Percentiles rank a stretch among this genome's conserved stretches.
These are phyloP conservation scores for Graphiopsis chlorocephala DNA, from an alignment of 2,329 filamentous ascomycete genomes.

Conservation along the genomic window DNA sequence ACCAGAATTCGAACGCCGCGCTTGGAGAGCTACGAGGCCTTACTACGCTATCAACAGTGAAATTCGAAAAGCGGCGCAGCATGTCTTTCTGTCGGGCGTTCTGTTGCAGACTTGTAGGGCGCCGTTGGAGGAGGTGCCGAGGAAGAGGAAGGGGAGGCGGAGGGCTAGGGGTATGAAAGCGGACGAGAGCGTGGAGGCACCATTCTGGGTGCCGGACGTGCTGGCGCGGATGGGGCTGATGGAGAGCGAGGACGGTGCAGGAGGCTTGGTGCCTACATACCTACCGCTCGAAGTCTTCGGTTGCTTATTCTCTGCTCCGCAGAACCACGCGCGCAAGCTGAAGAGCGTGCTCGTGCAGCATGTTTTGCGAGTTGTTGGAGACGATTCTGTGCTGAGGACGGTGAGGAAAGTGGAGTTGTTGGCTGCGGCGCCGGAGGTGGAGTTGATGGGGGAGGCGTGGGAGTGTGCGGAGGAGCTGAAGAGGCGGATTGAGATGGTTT, in stretches of 20 bases:
- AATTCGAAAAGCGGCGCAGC: neutral
- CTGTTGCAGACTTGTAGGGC: neutral
- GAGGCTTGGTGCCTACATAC: neutral
- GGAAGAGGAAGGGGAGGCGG: neutral
- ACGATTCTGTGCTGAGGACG: neutral
- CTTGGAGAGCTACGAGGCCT: neutral
- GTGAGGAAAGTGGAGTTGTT: constrained; percentile 1
- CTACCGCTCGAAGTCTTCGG: neutral
- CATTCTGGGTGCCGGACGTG: neutral
- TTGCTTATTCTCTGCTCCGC: neutral
- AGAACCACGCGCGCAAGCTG: neutral
- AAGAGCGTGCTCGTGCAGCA: neutral
- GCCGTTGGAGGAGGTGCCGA: neutral
- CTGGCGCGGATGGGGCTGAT: neutral
- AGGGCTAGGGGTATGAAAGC: neutral
- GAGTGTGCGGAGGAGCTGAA: neutral
- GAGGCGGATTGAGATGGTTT: neutral
- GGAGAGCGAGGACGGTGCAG: too few relatives aligned
- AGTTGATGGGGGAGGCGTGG: neutral
- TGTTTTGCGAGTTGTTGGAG: neutral
- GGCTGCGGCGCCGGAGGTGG: neutral
- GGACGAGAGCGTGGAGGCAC: neutral
- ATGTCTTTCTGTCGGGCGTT: neutral
- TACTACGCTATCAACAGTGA: neutral
- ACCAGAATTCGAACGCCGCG: neutral